Conservation (phyloP, 345 rosid species). For the Raphanus raphanistrum region DNA sequence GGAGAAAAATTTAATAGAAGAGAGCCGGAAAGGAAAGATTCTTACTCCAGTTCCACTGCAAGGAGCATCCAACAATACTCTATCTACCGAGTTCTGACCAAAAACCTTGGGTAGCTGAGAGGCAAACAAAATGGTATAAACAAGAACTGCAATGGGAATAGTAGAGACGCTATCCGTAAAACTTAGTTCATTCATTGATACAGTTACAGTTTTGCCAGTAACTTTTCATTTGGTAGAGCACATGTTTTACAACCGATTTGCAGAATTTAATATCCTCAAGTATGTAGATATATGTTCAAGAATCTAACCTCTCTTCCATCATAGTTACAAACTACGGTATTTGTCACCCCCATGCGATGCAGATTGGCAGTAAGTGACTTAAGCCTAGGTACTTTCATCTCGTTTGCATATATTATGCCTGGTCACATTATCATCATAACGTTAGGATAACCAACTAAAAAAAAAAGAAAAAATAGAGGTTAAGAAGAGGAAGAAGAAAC, state of each 20-base stretch:
- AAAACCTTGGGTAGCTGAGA: constrained; percentile 77
- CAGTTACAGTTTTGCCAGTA: constrained; percentile 22
- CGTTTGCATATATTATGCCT: constrained; percentile 93
- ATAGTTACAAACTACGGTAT: constrained; percentile 85
- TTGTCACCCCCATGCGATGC: constrained; percentile 93
- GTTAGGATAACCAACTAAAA: constrained; percentile 27
- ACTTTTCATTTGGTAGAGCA: constrained; percentile 58
- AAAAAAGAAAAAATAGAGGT: background rate
- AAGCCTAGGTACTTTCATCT: constrained; percentile 75
- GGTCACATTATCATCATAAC: constrained; percentile 26
- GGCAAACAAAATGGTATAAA: background rate
- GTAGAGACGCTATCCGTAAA: background rate
- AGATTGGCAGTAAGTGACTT: constrained; percentile 89
- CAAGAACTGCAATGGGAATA: background rate
- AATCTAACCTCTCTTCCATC: constrained; percentile 90
- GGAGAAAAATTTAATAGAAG: constrained; percentile 5
- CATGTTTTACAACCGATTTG: constrained; percentile 1
- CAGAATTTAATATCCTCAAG: constrained; percentile 62
- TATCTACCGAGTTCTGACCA: constrained; percentile 75
- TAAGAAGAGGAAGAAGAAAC: background rate
- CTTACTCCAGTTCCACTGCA: constrained; percentile 99
- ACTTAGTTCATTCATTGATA: background rate
- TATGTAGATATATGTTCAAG: constrained; percentile 39
- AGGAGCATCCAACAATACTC: constrained; percentile 94
- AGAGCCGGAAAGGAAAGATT: background rate